Conservation (phyloP, 306 rosid genomes). For the Calophaca sinica region DNA sequence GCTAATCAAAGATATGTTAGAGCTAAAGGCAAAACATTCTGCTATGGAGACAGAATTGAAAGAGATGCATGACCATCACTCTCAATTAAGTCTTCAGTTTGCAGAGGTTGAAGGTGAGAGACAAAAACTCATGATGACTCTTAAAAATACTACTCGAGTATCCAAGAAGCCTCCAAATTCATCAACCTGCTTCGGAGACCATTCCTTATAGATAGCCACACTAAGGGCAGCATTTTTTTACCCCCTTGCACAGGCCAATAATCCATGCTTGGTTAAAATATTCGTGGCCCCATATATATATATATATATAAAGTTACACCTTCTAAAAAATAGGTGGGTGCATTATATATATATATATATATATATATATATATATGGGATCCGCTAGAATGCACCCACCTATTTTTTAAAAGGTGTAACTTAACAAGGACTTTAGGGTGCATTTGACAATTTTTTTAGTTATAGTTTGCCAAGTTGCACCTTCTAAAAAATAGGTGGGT, state of each 20-base stretch:
- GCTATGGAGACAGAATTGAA: slow-evolving; percentile 82
- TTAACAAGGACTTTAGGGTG: too few species aligned
- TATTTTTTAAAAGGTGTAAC: too few species aligned
- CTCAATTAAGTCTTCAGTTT: slow-evolving; percentile 94
- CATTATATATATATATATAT: too few species aligned
- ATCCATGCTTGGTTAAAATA: slow-evolving; percentile 44
- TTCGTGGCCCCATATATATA: slow-evolving; percentile 49
- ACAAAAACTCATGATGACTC: slow-evolving; percentile 94
- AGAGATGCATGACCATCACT: slow-evolving; percentile 97
- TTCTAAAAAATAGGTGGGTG: too few species aligned
- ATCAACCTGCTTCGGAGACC: slow-evolving; percentile 56
- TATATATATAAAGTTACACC: too few species aligned
- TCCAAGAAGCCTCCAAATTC: slow-evolving; percentile 65
- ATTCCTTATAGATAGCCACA: slow-evolving; percentile 59
- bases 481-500: too few species aligned
- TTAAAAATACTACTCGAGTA: slow-evolving; percentile 75
- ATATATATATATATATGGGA: too few species aligned
- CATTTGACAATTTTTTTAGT: too few species aligned
- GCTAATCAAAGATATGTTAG: slow-evolving; percentile 93
- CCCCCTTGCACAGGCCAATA: slow-evolving; percentile 47
- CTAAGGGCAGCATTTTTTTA: slow-evolving; percentile 25
- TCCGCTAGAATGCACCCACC: too few species aligned
- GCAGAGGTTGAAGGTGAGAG: slow-evolving; percentile 99
- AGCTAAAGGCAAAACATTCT: slow-evolving; percentile 74
- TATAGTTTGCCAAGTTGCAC: too few species aligned